A percentile compares a stretch with the other conserved stretches of the same genome.
Evolutionary conservation across 169 alveolate species (phyloP).

Genomic region (Babesia bigemina): DNA sequence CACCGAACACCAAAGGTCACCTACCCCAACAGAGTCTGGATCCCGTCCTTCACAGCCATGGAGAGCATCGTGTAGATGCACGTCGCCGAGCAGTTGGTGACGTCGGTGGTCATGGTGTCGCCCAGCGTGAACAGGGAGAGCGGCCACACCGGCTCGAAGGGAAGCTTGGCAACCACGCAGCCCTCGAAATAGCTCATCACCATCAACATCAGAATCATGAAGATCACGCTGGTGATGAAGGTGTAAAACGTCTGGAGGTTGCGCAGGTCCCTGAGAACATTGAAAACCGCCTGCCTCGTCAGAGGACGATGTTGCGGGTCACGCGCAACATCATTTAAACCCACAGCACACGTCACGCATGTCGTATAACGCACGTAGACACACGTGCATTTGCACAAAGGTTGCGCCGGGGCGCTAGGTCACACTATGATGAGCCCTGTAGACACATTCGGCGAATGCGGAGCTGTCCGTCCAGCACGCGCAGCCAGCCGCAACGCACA

Average conservation of each 20-base stretch:
- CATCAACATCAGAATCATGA: slow-evolving; percentile 79
- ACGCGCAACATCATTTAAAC: too few species aligned
- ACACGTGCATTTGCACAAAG: too few species aligned
- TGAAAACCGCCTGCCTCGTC: too few species aligned
- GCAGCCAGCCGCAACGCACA: too few species aligned
- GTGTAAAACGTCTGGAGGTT: slow-evolving; percentile 20
- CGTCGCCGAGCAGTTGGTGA: slow-evolving; percentile 78
- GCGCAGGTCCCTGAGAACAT: slow-evolving; percentile 39
- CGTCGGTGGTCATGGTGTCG: slow-evolving; percentile 65
- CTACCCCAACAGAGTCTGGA: slow-evolving; percentile 73
- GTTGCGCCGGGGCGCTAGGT: too few species aligned
- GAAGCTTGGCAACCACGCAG: slow-evolving; percentile 75
- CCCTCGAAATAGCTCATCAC: slow-evolving; percentile 81
- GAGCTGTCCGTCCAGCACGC: too few species aligned
- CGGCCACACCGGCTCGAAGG: slow-evolving; percentile 77
- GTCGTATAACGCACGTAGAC: too few species aligned
- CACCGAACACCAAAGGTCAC: neutral
- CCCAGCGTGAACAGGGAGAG: slow-evolving; percentile 73
- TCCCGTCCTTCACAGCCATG: slow-evolving; percentile 70
- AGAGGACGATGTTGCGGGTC: too few species aligned
- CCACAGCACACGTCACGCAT: too few species aligned
- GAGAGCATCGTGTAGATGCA: slow-evolving; percentile 75
- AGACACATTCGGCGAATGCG: too few species aligned
- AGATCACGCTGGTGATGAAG: slow-evolving; percentile 74
- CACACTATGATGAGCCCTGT: too few species aligned